phyloP scores from a whole-genome alignment of 164 flowering plant species.

The Tetrastigma voinierianum region DNA sequence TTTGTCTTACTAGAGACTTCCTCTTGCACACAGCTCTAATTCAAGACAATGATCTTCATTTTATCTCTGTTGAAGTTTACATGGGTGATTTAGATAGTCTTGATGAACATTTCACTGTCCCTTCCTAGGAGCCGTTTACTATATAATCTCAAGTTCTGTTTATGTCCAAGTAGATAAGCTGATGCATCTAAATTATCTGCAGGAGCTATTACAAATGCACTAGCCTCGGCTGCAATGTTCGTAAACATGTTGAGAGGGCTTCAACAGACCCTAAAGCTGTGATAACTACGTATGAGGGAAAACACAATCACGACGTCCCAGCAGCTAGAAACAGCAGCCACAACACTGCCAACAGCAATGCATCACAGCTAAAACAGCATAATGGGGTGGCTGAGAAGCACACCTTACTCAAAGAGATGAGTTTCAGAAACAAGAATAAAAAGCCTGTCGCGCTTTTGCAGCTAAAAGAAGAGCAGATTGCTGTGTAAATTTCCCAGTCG shows the following conservation, averaged over 20 bases:
- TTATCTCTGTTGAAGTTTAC: too few species aligned
- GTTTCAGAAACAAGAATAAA: slow-evolving; percentile 38
- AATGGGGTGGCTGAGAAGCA: slow-evolving; percentile 28
- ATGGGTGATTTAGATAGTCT: too few species aligned
- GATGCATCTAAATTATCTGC: slow-evolving; percentile 20
- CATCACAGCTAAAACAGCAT: slow-evolving; percentile 32
- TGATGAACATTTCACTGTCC: background rate
- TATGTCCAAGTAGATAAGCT: slow-evolving; percentile 2
- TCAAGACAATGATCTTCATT: too few species aligned
- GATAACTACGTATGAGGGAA: slow-evolving; percentile 92
- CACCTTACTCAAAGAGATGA: slow-evolving; percentile 26
- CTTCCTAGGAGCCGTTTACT: background rate
- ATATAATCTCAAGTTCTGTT: background rate
- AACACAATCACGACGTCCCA: slow-evolving; percentile 88
- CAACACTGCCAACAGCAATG: slow-evolving; percentile 28
- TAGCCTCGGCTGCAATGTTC: slow-evolving; percentile 74
- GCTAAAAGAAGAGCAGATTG: slow-evolving; percentile 55
- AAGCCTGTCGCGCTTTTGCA: slow-evolving; percentile 40
- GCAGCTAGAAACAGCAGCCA: slow-evolving; percentile 54
- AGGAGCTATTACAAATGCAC: slow-evolving; percentile 97
- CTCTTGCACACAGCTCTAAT: too few species aligned
- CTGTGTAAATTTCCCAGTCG: slow-evolving; percentile 8
- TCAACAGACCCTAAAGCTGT: slow-evolving; percentile 80
- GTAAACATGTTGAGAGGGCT: slow-evolving; percentile 95
- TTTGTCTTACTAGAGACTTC: too few species aligned